A percentile compares a stretch with the other conserved stretches of the same genome.
phyloP scores from a whole-genome alignment of 768 basidiomycete genomes.

The Tricholomella constricta region DNA sequence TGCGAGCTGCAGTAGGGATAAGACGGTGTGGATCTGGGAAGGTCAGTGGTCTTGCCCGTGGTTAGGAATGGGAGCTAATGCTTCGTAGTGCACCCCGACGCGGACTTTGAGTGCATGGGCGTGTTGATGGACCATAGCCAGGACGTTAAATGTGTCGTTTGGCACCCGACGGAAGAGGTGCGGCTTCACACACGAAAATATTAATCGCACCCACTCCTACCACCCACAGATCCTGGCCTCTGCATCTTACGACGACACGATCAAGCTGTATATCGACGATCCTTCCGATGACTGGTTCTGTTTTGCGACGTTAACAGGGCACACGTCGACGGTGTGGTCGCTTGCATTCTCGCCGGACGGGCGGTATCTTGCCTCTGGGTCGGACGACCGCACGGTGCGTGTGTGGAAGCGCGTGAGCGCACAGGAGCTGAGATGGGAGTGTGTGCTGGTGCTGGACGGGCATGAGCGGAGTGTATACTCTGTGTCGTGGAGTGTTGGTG shows the following conservation, averaged over 20 bases:
- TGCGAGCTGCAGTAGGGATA: conserved; percentile 95
- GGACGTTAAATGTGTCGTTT: conserved; percentile 93
- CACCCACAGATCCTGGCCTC: conserved; percentile 85
- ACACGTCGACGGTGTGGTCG: conserved; percentile 90
- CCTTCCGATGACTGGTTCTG: conserved; percentile 94
- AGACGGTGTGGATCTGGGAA: conserved; percentile 99
- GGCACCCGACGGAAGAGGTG: conserved; percentile 97
- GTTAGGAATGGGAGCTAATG: too few relatives aligned
- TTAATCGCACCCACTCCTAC: conserved; percentile 6
- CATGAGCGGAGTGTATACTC: conserved; percentile 82
- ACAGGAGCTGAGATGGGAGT: conserved; percentile 56
- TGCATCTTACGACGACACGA: conserved; percentile 94
- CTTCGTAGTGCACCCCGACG: conserved; percentile 81
- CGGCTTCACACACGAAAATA: conserved; percentile 16
- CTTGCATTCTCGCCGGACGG: conserved; percentile 80
- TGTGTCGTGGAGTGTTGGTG: conserved; percentile 66
- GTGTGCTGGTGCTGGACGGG: conserved; percentile 56
- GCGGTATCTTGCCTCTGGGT: conserved; percentile 81
- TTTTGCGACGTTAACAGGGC: conserved; percentile 79
- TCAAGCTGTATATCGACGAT: conserved; percentile 92
- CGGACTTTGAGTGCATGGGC: conserved; percentile 92
- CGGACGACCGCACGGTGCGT: conserved; percentile 81
- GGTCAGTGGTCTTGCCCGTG: conserved; percentile 56
- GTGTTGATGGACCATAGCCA: conserved; percentile 97
- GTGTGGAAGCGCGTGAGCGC: conserved; percentile 77